These are phyloP conservation scores for Termitomyces sp. DNA, from an alignment of 768 basidiomycete genomes.

Conservation along the genomic window DNA sequence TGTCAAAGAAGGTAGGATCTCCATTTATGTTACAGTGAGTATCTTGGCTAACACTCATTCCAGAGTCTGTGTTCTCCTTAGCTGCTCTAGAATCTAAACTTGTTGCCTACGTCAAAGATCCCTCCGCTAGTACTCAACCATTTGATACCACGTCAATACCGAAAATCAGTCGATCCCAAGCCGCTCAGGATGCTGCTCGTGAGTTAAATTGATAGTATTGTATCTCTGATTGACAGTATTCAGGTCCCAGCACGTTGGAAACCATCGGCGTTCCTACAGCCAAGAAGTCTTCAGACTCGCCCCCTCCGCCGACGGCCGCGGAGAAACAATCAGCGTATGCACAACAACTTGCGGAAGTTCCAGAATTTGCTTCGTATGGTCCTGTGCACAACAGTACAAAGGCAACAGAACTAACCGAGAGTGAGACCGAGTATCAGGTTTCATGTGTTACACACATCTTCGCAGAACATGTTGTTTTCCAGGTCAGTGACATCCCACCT, in stretches of 20 bases:
- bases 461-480: slow-evolving; percentile 94
- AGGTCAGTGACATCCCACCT: slow-evolving; percentile 43
- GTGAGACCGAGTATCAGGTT: slow-evolving; percentile 97
- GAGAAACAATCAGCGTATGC: slow-evolving; percentile 87
- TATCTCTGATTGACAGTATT: slow-evolving; percentile 5
- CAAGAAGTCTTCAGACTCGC: slow-evolving; percentile 49
- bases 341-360: slow-evolving; percentile 79
- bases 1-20: slow-evolving; percentile 76
- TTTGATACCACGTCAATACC: slow-evolving; percentile 86
- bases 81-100: slow-evolving; percentile 86
- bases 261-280: slow-evolving; percentile 70
- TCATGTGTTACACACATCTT: slow-evolving; percentile 96
- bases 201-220: slow-evolving; percentile 23
- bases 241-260: slow-evolving; percentile 85
- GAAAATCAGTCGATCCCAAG: slow-evolving; percentile 91
- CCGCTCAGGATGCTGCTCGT: slow-evolving; percentile 85
- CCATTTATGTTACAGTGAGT: not conserved
- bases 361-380: slow-evolving; percentile 83
- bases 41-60: slow-evolving; percentile 5
- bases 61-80: slow-evolving; percentile 93
- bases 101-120: slow-evolving; percentile 89
- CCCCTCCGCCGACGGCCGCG: slow-evolving; percentile 75
- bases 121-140: slow-evolving; percentile 58
- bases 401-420: slow-evolving; percentile 84
- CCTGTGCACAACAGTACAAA: slow-evolving; percentile 83